phyloP scores from a whole-genome alignment of 1,139 yeast species.

The Saccharomyces pastorianus region DNA sequence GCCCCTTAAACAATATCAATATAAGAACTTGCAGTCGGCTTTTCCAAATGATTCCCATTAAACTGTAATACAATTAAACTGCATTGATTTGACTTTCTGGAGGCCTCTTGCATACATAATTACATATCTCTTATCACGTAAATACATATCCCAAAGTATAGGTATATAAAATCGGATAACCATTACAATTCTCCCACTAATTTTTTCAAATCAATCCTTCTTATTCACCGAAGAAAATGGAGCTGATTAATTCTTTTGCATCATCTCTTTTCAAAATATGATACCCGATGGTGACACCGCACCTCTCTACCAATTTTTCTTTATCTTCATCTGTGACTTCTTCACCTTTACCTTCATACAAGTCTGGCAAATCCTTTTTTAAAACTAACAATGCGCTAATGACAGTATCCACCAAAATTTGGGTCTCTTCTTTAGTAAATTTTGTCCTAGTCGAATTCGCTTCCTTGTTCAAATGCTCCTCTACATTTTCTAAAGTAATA shows the following conservation, averaged over 20 bases:
- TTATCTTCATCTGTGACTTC: slow-evolving; percentile 39
- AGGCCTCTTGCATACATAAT: background rate
- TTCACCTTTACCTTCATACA: slow-evolving; percentile 33
- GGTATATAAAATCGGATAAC: background rate
- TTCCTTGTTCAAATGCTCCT: slow-evolving; percentile 8
- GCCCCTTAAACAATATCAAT: slow-evolving; percentile 18
- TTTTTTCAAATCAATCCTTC: background rate
- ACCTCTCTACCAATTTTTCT: slow-evolving; percentile 43
- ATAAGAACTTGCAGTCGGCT: no score
- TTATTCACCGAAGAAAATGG: slow-evolving; percentile 70
- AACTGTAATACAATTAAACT: background rate
- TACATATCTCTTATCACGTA: background rate
- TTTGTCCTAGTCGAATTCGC: slow-evolving; percentile 13
- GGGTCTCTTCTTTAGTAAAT: slow-evolving; percentile 37
- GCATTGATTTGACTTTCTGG: background rate
- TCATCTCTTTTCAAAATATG: slow-evolving; percentile 46
- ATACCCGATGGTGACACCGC: slow-evolving; percentile 54
- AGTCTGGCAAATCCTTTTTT: slow-evolving; percentile 31
- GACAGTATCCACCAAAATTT: slow-evolving; percentile 41
- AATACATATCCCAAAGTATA: background rate
- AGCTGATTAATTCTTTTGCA: slow-evolving; percentile 50
- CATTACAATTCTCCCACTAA: background rate
- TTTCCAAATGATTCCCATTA: no score
- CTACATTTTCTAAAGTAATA: slow-evolving; percentile 16
- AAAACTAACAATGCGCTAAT: slow-evolving; percentile 43